Percentiles rank a stretch among this genome's conserved stretches.
phyloP scores from a whole-genome alignment of 805 yeast species.

The Candida lessepsii region DNA sequence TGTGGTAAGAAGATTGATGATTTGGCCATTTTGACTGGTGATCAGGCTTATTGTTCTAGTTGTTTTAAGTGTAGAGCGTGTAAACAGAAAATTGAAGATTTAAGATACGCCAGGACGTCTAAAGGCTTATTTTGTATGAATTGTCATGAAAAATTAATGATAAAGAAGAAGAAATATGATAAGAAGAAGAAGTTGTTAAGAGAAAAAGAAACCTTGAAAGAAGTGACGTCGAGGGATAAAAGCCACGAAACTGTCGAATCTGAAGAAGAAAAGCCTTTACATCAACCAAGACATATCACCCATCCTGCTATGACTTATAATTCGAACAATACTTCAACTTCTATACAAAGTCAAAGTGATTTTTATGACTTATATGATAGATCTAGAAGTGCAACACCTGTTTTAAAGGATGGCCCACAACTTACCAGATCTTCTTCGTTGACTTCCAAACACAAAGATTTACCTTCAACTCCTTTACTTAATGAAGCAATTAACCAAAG shows the following conservation, averaged over 20 bases:
- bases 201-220: conserved; percentile 4
- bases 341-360: conserved; percentile 12
- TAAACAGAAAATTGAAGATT: conserved; percentile 78
- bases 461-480: conserved; percentile 14
- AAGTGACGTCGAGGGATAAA: neutral
- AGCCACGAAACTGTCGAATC: neutral
- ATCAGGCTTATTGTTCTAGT: conserved; percentile 87
- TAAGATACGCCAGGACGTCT: conserved; percentile 88
- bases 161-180: conserved; percentile 68
- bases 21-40: conserved; percentile 90
- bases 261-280: conserved; percentile 18
- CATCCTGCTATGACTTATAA: conserved; percentile 1
- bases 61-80: conserved; percentile 92
- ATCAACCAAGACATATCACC: conserved; percentile 17
- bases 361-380: conserved; percentile 16
- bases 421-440: conserved; percentile 13
- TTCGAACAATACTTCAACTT: neutral
- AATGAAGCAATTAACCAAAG: too few species aligned
- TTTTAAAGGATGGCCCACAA: conserved; percentile 8
- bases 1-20: conserved; percentile 89
- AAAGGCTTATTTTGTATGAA: conserved; percentile 91
- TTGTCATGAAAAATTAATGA: conserved; percentile 82
- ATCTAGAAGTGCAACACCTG: conserved; percentile 16
- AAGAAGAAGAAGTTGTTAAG: conserved; percentile 36
- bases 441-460: conserved; percentile 14